These are phyloP conservation scores for Quercus lobata DNA, from an alignment of 331 rosid species.

Conservation along the genomic window DNA sequence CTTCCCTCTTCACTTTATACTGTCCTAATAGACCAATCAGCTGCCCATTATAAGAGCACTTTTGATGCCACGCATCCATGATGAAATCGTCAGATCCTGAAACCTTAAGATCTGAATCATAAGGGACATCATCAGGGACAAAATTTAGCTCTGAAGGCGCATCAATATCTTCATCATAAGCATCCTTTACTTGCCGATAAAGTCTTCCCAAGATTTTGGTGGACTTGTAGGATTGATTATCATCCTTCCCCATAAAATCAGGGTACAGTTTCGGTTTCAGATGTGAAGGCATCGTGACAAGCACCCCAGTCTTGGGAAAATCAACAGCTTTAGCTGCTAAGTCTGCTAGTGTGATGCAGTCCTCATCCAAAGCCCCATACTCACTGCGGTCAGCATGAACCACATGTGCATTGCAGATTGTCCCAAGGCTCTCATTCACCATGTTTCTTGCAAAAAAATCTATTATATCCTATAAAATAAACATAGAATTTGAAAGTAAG, in stretches of 20 bases:
- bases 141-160: conserved; percentile 27
- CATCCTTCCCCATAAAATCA: conserved; percentile 92
- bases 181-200: conserved; percentile 56
- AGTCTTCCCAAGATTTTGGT: conserved; percentile 74
- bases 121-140: conserved; percentile 35
- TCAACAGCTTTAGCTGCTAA: conserved; percentile 89
- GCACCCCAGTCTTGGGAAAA: conserved; percentile 80
- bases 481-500: conserved; percentile 8
- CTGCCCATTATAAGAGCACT: conserved; percentile 73
- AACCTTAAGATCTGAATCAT: conserved; percentile 60
- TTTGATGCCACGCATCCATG: conserved; percentile 61
- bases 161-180: conserved; percentile 44
- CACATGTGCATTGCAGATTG: conserved; percentile 91
- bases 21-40: conserved; percentile 64
- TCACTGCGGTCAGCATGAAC: conserved; percentile 86
- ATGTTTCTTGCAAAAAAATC: conserved; percentile 67
- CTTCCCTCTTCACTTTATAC: conserved; percentile 76
- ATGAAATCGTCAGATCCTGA: conserved; percentile 56
- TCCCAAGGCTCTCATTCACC: conserved; percentile 69
- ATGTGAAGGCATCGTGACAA: conserved; percentile 51
- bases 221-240: conserved; percentile 61
- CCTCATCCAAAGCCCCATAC: conserved; percentile 65
- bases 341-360: conserved; percentile 66
- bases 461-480: conserved; percentile 54
- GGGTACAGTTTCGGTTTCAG: conserved; percentile 82